These are phyloP conservation scores for Ammopiptanthus mongolicus DNA, from an alignment of 306 rosid species.

Conservation along the genomic window DNA sequence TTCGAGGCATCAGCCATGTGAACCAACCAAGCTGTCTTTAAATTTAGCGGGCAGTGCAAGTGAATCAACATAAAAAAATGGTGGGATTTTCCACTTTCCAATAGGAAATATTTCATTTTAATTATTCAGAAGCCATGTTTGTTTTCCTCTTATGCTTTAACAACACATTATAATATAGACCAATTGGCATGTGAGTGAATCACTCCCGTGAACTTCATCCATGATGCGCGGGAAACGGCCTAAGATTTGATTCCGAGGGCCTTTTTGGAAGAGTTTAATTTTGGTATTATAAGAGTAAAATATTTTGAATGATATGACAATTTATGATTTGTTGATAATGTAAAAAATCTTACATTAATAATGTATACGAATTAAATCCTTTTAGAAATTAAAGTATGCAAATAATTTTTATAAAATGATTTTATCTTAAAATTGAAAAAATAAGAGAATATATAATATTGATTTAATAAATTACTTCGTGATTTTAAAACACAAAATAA, in stretches of 20 bases:
- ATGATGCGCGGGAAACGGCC: conserved; percentile 8
- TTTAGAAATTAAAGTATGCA: too few species aligned
- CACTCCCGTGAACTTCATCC: conserved; percentile 41
- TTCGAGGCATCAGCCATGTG: conserved; percentile 16
- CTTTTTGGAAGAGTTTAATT: too few species aligned
- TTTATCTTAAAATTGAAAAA: too few species aligned
- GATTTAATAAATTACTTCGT: too few species aligned
- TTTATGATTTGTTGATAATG: too few species aligned
- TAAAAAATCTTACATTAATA: too few species aligned
- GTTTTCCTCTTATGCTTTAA: not conserved
- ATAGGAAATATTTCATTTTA: not conserved
- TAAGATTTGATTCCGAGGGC: conserved; percentile 14
- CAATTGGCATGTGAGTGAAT: conserved; percentile 24
- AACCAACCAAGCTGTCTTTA: conserved; percentile 5
- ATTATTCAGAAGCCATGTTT: not conserved
- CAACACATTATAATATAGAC: not conserved
- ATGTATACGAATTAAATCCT: too few species aligned
- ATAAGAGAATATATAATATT: too few species aligned
- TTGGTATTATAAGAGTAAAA: too few species aligned
- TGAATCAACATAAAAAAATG: conserved; percentile 19
- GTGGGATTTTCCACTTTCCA: conserved; percentile 5
- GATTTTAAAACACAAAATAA: too few species aligned
- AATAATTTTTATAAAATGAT: too few species aligned
- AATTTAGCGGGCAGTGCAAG: conserved; percentile 27
- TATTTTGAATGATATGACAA: too few species aligned